Evolutionary conservation across 805 yeast species (phyloP).

Genomic region (Suhomyces kilbournensis): DNA sequence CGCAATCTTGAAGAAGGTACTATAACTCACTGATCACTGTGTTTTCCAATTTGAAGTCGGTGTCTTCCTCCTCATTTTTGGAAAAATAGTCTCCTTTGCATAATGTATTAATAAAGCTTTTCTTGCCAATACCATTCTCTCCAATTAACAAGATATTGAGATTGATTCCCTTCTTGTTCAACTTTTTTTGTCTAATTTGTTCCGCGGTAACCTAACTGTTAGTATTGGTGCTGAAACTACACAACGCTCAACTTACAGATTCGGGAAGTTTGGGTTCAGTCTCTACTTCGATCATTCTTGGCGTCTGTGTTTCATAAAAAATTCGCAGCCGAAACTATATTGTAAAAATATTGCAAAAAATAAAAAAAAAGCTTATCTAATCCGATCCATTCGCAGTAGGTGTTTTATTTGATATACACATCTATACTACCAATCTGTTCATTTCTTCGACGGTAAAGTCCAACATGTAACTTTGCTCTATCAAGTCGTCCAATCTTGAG

Average conservation of each 20-base stretch:
- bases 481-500: constrained; percentile 67
- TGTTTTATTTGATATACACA: neutral
- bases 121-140: constrained; percentile 55
- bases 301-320: neutral
- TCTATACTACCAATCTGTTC: constrained; percentile 32
- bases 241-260: neutral
- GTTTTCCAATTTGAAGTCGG: constrained; percentile 11
- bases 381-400: neutral
- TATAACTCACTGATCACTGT: constrained; percentile 10
- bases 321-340: neutral
- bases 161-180: constrained; percentile 18
- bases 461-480: constrained; percentile 81
- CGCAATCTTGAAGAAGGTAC: neutral
- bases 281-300: neutral
- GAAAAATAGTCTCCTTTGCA: constrained; percentile 20
- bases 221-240: neutral
- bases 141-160: constrained; percentile 33
- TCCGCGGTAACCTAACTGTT: constrained; percentile 16
- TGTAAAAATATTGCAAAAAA: neutral
- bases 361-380: neutral
- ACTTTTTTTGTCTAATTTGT: constrained; percentile 18
- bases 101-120: constrained; percentile 77
- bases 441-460: constrained; percentile 83
- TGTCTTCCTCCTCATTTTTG: constrained; percentile 1
- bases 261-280: neutral